Base-by-base conservation (phyloP, 495 filamentous ascomycete species). In the Daldinia vernicosa region DNA sequence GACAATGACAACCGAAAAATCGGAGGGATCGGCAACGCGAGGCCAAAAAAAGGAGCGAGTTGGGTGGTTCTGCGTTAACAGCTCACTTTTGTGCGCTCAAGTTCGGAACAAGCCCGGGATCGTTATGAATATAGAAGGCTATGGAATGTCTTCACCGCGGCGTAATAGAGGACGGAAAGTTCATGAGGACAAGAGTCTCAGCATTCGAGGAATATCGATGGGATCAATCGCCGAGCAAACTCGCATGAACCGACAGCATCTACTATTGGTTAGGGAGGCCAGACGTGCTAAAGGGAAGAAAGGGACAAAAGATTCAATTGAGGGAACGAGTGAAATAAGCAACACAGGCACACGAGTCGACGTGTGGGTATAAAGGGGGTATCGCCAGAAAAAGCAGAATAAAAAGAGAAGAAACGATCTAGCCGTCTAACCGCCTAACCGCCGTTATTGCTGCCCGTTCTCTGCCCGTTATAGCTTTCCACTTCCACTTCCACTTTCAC, bases 321-420 rank as follows among this genome's bases (percentile, higher is more conserved):
- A 73, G 57, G 70, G 63, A 76, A 77, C 70, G 75, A 76, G 67
- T 67, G 69, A 63, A 74, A 76, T 72, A 77, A 76, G 75, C 75
- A 77, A 77, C 57, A 67, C 58, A 67, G 19, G 57, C 70, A 74
- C 67, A 75, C 73, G 69, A 72, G 55, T 74, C 71, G 74, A 72
- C 75, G 67, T 71, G 69, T 70, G 75, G 71, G 68, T 76, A 75
- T 74, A 77, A 75, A 75, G 68, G 75, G 75, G 75, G 70, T 72
- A 76, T 76, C 68, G 74, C 67, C 59, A 72, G 72, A 74, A 69
- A 58, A 37, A 57, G 24, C 65, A 58, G 56, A 60, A 45, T 45
- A 68, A 65, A 62, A 66, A 56, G 15, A 35, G 58, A 14, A 60
- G 47, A 50, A 51, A 57, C 50, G 39, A 45, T 60, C 59, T 54